These are phyloP conservation scores for Ophiostoma tasmaniense DNA, from an alignment of 2,329 filamentous ascomycete species.

Conservation along the genomic window DNA sequence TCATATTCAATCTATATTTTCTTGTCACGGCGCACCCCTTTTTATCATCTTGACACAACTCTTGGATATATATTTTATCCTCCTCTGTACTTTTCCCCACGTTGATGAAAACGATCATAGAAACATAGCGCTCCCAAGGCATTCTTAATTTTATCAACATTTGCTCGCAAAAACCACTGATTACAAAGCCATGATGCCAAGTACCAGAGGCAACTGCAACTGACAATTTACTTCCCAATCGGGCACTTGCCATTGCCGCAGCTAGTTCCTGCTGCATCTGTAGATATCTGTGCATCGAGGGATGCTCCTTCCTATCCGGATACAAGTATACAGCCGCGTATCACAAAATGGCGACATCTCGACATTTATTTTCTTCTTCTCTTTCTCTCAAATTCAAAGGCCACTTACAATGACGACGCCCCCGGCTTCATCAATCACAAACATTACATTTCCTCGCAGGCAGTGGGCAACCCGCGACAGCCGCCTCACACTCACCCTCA, in stretches of 20 bases:
- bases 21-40: neutral
- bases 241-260: neutral
- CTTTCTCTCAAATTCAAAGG: too few species aligned
- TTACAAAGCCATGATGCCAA: neutral
- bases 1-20: neutral
- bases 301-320: neutral
- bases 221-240: neutral
- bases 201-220: neutral
- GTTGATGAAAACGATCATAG: neutral
- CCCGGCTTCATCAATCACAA: neutral
- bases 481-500: conserved; percentile 11
- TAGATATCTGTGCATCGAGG: neutral
- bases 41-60: neutral
- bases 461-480: conserved; percentile 12
- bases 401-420: neutral
- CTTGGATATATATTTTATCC: neutral
- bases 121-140: neutral
- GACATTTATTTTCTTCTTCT: neutral
- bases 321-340: neutral
- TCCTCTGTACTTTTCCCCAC: neutral
- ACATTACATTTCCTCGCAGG: conserved; percentile 6
- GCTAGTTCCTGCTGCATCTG: neutral
- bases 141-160: neutral
- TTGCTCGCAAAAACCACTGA: neutral
- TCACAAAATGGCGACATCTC: neutral